Evolutionary conservation across 331 rosid species (phyloP), one percentile per base, ranked within the genome.

Genomic region (Acacia pycnantha): DNA sequence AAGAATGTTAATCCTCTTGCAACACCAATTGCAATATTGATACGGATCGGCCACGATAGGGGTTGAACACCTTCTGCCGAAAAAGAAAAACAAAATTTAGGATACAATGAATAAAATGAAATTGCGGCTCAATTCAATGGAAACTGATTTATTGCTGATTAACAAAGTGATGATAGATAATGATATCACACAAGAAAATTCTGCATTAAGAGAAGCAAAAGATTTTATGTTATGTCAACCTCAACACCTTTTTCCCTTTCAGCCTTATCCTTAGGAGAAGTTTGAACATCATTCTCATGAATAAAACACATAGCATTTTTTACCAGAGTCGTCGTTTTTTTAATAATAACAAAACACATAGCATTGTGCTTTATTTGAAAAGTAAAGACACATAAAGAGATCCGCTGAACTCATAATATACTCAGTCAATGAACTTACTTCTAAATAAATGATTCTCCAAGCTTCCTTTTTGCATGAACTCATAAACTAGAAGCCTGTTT

Each of bases 391-490:
- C 7, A n/a, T 22, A 31, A 31, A 46, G 61, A 64, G 61, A 62
- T 59, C 21, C 27, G 10, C 62, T 26, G 18, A 44, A 46, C 41
- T 37, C 2, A 6, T 37, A 6, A 85, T 58, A 69, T 37, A 56
- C 46, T 35, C 76, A 27, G 47, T 54, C 59, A 62, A 82, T 79
- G 58, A 54, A 90, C 97, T 89, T 84, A 93, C 98, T 95, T 84
- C 91, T 87, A 81, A 95, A 93, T 69, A 95, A 82, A 87, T 91
- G 97, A 82, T 95, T 90, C 85, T 95, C 98, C 91, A 95, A 85
- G 31, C 97, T 93, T 82, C 98, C 98, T 84, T 81, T 95, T 7
- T 90, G 94, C 97, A 95, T 82, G 78, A 59, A 93, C 88, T 95
- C 98, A 35, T 95, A 95, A 65, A 95, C 97, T 46, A 95, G 92